Percentiles rank a stretch among this genome's conserved stretches.
Evolutionary conservation across 805 yeast species (phyloP).

Genomic region (Saccharomycopsis fodiens): DNA sequence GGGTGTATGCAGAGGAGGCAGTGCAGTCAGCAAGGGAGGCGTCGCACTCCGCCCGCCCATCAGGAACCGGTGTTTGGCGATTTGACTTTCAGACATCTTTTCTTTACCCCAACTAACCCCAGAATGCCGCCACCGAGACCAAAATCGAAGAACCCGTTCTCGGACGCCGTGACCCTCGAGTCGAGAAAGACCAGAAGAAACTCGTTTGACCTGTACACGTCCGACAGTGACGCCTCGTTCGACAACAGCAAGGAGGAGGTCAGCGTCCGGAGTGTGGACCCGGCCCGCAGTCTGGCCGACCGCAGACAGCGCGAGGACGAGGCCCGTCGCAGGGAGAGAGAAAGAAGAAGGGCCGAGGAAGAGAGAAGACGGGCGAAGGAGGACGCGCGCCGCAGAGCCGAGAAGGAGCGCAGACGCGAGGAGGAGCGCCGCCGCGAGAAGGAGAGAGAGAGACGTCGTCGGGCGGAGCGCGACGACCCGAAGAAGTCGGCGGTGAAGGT

Average conservation of each 20-base stretch:
- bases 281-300: too few relatives aligned
- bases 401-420: slow-evolving; percentile 7
- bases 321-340: slow-evolving; percentile 6
- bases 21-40: too few relatives aligned
- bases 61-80: too few relatives aligned
- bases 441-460: not conserved
- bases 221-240: not conserved
- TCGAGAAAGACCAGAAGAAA: slow-evolving; percentile 2
- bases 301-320: slow-evolving; percentile 7
- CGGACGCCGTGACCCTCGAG: slow-evolving; percentile 16
- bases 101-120: slow-evolving; percentile 4
- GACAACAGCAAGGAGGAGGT: slow-evolving; percentile 3
- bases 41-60: too few relatives aligned
- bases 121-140: slow-evolving; percentile 19
- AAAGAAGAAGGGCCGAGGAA: slow-evolving; percentile 17
- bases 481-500: not conserved
- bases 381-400: not conserved
- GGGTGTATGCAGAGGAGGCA: not conserved
- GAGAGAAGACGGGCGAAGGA: slow-evolving; percentile 2
- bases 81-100: too few relatives aligned
- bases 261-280: not conserved
- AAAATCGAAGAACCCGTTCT: slow-evolving; percentile 18
- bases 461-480: not conserved
- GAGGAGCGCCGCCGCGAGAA: not conserved
- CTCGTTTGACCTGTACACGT: slow-evolving; percentile 5